Conservation (phyloP, 306 rosid species). For the Gastrolobium bilobum region DNA sequence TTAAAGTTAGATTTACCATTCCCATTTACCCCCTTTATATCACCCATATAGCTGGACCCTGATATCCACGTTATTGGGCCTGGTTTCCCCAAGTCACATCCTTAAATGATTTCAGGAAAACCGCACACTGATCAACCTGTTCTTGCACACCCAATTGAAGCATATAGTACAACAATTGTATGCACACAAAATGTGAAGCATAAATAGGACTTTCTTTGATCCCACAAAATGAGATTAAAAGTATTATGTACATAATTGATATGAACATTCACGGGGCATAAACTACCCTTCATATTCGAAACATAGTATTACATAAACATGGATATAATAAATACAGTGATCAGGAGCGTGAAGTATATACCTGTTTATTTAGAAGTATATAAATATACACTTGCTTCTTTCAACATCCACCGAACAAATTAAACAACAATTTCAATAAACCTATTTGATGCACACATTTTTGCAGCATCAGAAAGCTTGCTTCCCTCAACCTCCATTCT, state of each 20-base stretch:
- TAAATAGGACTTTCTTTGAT: background rate
- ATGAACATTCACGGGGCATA: slow-evolving; percentile 37
- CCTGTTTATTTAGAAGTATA: slow-evolving; percentile 52
- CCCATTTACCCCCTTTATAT: background rate
- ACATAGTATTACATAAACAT: slow-evolving; percentile 42
- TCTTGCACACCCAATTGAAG: slow-evolving; percentile 12
- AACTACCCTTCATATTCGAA: slow-evolving; percentile 17
- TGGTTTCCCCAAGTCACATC: background rate
- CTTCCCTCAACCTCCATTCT: slow-evolving; percentile 69
- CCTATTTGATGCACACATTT: slow-evolving; percentile 60
- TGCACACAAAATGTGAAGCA: background rate
- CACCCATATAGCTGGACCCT: slow-evolving; percentile 5
- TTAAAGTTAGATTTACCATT: slow-evolving; percentile 19
- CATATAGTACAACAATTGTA: background rate
- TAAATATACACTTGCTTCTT: slow-evolving; percentile 43
- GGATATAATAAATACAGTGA: slow-evolving; percentile 28
- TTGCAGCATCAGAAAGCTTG: slow-evolving; percentile 72
- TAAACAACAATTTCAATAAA: slow-evolving; percentile 64
- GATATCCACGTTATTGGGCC: background rate
- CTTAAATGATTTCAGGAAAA: background rate
- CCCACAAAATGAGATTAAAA: slow-evolving; percentile 1
- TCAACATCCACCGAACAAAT: slow-evolving; percentile 37
- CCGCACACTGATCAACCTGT: background rate
- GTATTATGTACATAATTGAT: slow-evolving; percentile 31
- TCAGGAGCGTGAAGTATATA: slow-evolving; percentile 36